phyloP scores from a whole-genome alignment of 208 protist genomes.

The Entamoeba invadens region DNA sequence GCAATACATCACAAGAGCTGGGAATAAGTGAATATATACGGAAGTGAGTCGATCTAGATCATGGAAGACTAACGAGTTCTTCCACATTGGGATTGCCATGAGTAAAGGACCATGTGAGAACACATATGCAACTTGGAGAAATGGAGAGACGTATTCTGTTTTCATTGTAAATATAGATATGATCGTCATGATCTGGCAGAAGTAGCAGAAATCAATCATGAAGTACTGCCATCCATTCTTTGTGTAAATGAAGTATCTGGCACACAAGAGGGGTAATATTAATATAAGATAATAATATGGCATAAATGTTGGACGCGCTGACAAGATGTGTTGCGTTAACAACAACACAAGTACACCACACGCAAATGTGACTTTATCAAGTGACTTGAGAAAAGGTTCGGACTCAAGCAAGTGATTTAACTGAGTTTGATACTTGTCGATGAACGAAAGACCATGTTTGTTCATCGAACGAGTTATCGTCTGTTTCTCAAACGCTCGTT shows the following conservation, averaged over 20 bases:
- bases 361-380: background rate
- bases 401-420: background rate
- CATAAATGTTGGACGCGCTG: background rate
- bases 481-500: background rate
- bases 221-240: background rate
- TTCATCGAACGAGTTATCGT: background rate
- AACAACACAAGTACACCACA: background rate
- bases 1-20: conserved; percentile 23
- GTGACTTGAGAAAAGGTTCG: background rate
- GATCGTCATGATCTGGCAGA: background rate
- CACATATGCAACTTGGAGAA: conserved; percentile 8
- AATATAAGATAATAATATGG: background rate
- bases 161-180: background rate
- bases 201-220: background rate
- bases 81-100: conserved; percentile 35
- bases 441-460: background rate
- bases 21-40: conserved; percentile 44
- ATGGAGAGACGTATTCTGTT: background rate
- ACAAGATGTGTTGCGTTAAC: background rate
- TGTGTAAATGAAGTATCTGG: background rate
- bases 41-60: conserved; percentile 44
- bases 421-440: background rate
- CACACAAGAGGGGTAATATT: background rate
- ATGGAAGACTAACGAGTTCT: conserved; percentile 45
- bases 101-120: conserved; percentile 31